Conservation (phyloP, 192 early-diverging fungal species). For the Chytriomyces hyalinus region DNA sequence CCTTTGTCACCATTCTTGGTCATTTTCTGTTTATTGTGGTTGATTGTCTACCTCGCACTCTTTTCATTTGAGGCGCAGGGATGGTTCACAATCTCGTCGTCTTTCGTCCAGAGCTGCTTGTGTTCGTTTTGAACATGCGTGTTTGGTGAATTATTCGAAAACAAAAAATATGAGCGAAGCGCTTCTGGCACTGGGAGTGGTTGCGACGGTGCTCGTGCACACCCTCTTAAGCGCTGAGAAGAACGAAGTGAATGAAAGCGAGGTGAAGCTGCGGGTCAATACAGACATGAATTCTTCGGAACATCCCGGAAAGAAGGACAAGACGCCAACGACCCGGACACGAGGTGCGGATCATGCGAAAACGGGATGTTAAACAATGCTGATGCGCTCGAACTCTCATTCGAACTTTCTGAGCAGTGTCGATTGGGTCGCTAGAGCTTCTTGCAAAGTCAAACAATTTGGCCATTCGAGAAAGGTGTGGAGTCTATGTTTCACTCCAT, state of each 20-base stretch:
- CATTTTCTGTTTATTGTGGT: too few species aligned
- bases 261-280: not conserved
- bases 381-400: not conserved
- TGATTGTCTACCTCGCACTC: too few species aligned
- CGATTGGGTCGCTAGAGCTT: constrained; percentile 15
- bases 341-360: not conserved
- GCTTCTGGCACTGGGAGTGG: not conserved
- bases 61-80: too few species aligned
- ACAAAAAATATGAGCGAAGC: constrained; percentile 17
- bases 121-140: not conserved
- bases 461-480: constrained; percentile 35
- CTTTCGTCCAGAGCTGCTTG: not conserved
- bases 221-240: not conserved
- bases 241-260: not conserved
- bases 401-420: not conserved
- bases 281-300: not conserved
- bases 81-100: too few species aligned
- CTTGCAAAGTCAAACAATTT: constrained; percentile 34
- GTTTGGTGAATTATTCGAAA: not conserved
- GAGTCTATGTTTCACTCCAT: not conserved
- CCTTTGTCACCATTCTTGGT: too few species aligned
- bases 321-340: not conserved
- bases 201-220: constrained; percentile 1
- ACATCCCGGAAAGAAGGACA: not conserved
- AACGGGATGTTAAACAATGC: not conserved